Evolutionary conservation across 2,329 filamentous ascomycete genomes (phyloP), one percentile per base, ranked within the genome.

Genomic region (Alternaria consortialis): DNA sequence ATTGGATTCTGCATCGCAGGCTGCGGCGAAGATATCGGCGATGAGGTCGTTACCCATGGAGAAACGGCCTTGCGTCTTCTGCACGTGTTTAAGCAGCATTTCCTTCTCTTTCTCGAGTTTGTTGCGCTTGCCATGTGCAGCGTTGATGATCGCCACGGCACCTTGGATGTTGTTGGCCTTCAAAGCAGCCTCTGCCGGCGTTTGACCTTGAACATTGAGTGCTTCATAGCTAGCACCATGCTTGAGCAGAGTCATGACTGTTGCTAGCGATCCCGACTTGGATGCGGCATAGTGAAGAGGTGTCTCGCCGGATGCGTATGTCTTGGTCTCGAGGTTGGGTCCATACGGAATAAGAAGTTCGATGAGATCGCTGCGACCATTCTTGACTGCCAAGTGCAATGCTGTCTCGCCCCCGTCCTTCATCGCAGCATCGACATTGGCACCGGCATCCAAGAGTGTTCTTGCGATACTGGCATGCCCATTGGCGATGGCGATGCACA

Each of bases 1-100:
- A 1, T 74, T 76, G 1, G 74, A 76, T 43, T 76, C 72, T 2
- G 74, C 65, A 43, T 74, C 72, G 42, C 74, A 77, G 5, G 72
- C 69, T n/a, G 74, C 70, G 6, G 71, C 61, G 56, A 77, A 76
- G 5, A 76, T 69, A 40, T 74, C 70, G 8, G 73, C 70, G 36
- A 78, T 73, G 9, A 77, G 58, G n/a, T 76, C 74, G 39, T 75
- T 74, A 7, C 67, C 68, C 31, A 76, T 68, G 4, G 71, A 76
- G 51, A 69, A 69, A 13, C 68, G 67, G 4, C 66, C 69, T 32
- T 70, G 64, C 13, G 67, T 64, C n/a, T 68, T 71, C 34, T 75
- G 66, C 2, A 74, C 70, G 59, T 75, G 69, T 42, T 72, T 67
- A 34, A 77, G 52, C 0, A 78, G 62, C 70, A 75, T 65, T 7